Evolutionary conservation across 2,329 filamentous ascomycete genomes (phyloP).

Genomic region (Aspergillus sp.): DNA sequence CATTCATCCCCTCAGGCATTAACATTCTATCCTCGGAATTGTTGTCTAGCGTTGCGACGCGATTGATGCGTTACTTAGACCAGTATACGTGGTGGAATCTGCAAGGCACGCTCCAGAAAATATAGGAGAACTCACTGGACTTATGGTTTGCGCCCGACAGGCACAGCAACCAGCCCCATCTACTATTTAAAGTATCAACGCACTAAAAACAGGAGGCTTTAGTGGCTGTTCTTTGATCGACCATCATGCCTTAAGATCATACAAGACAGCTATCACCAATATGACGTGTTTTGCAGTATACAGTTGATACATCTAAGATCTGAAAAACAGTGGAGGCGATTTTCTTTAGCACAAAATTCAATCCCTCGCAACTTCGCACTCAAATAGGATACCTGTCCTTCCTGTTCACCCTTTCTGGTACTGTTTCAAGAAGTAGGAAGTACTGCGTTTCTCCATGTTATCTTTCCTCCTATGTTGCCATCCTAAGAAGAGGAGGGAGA

Average conservation of each 20-base stretch:
- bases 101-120: neutral
- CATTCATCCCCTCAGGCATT: neutral
- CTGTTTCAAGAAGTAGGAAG: neutral
- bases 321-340: neutral
- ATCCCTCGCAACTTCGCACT: neutral
- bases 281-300: constrained; percentile 9
- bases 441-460: constrained; percentile 12
- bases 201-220: neutral
- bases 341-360: neutral
- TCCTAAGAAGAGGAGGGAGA: constrained; percentile 16
- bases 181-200: neutral
- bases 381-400: neutral
- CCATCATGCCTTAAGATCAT: neutral
- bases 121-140: neutral
- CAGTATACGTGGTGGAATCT: neutral
- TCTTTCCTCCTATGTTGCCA: constrained; percentile 14
- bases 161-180: neutral
- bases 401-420: neutral
- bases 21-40: neutral
- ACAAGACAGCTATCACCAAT: neutral
- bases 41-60: neutral
- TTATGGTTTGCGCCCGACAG: neutral
- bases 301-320: constrained; percentile 7
- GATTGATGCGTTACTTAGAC: neutral
- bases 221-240: neutral